Evolutionary conservation across 225 moss, liverwort and hornwort genomes (phyloP).

Genomic region (Pseudoscleropodium purum): DNA sequence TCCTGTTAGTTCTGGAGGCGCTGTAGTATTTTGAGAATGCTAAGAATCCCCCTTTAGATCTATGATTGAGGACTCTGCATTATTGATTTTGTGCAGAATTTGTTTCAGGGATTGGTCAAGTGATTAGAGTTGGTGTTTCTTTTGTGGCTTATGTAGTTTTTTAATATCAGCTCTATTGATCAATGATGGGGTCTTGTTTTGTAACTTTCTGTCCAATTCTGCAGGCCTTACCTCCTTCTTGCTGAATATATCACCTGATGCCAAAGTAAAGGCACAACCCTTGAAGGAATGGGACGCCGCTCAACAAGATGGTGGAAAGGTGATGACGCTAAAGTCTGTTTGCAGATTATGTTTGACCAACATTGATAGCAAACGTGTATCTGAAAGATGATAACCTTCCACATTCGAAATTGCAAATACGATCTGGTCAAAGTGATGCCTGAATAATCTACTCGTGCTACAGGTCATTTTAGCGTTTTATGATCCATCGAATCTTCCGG

Average conservation of each 20-base stretch:
- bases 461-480: slow-evolving; percentile 82
- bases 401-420: neutral
- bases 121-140: neutral
- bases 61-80: neutral
- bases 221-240: slow-evolving; percentile 81
- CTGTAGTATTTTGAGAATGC: neutral
- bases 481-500: slow-evolving; percentile 81
- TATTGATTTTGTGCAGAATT: neutral
- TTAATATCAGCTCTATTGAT: neutral
- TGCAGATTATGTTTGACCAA: neutral
- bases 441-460: neutral
- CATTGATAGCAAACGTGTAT: neutral
- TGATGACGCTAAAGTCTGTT: slow-evolving; percentile 4
- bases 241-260: slow-evolving; percentile 45
- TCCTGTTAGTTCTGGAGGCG: neutral
- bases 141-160: neutral
- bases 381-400: neutral
- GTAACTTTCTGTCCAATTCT: neutral
- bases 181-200: neutral
- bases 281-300: slow-evolving; percentile 67
- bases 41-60: neutral
- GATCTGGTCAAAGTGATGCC: neutral
- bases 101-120: neutral
- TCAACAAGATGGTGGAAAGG: slow-evolving; percentile 79
- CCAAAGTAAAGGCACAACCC: slow-evolving; percentile 44